Percentiles rank a stretch among this genome's conserved stretches.
These are phyloP conservation scores for Nicotiana sylvestris DNA, from an alignment of 257 asterid species.

Conservation along the genomic window DNA sequence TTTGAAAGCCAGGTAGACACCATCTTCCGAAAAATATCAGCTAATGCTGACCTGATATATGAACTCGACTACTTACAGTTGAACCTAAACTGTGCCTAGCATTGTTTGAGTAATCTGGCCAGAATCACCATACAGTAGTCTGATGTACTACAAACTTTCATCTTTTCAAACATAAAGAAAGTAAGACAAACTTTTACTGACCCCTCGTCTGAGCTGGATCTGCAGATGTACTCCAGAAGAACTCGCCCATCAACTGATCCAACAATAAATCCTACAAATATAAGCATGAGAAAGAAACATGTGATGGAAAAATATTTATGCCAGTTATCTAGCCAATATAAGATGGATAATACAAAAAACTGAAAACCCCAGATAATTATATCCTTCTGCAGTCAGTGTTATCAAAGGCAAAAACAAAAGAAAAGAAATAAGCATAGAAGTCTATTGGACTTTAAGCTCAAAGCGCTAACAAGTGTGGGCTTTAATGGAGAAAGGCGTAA, in stretches of 20 bases:
- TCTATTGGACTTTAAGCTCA: neutral
- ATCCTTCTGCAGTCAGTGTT: neutral
- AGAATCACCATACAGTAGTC: neutral
- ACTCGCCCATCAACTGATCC: slow-evolving; percentile 90
- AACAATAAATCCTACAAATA: slow-evolving; percentile 60
- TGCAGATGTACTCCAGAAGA: slow-evolving; percentile 48
- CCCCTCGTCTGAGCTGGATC: slow-evolving; percentile 54
- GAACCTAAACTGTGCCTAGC: neutral
- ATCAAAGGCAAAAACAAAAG: neutral
- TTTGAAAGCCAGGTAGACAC: neutral
- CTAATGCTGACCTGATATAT: neutral
- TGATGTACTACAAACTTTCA: neutral
- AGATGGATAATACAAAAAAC: neutral
- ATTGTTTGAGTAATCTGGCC: neutral
- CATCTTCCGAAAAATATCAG: neutral
- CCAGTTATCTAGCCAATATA: neutral
- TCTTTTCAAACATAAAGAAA: neutral
- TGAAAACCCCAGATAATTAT: neutral
- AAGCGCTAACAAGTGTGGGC: neutral
- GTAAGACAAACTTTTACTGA: slow-evolving; percentile 32
- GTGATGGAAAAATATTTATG: neutral
- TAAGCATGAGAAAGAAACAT: neutral
- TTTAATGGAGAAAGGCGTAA: neutral
- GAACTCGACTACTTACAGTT: neutral
- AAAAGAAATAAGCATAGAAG: neutral